These are phyloP conservation scores for Suillus weaverae DNA, from an alignment of 768 basidiomycete genomes.

Conservation along the genomic window DNA sequence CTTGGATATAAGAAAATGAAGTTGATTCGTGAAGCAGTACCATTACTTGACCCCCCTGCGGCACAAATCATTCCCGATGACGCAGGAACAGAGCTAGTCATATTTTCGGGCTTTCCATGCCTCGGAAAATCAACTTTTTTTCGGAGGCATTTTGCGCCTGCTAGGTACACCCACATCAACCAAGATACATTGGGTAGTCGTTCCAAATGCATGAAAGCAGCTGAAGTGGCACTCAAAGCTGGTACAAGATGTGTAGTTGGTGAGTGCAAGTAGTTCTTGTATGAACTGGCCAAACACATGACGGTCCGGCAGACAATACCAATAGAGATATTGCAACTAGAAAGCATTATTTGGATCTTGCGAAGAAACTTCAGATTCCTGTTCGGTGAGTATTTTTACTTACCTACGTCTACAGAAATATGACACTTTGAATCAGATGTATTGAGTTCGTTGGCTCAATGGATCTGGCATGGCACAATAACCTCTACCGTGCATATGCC, in stretches of 20 bases:
- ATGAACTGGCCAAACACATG: conserved; percentile 7
- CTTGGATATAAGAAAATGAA: conserved; percentile 1
- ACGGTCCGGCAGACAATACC: conserved; percentile 72
- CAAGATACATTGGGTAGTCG: conserved; percentile 81
- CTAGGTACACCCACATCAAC: conserved; percentile 80
- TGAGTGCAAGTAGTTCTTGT: conserved; percentile 32
- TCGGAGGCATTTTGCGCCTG: conserved; percentile 60
- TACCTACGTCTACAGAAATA: background rate
- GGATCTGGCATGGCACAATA: conserved; percentile 94
- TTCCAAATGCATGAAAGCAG: conserved; percentile 69
- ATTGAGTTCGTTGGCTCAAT: conserved; percentile 72
- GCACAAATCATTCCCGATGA: conserved; percentile 17
- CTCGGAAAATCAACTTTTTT: conserved; percentile 86
- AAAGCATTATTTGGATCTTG: conserved; percentile 68
- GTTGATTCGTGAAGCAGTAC: conserved; percentile 36
- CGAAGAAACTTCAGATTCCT: conserved; percentile 51
- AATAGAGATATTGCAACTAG: conserved; percentile 75
- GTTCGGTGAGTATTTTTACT: conserved; percentile 47
- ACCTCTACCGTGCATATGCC: conserved; percentile 79
- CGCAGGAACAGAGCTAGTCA: conserved; percentile 45
- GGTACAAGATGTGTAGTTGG: conserved; percentile 79
- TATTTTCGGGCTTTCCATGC: conserved; percentile 63
- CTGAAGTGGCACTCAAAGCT: conserved; percentile 50
- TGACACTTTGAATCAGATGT: conserved; percentile 45
- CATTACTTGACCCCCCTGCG: conserved; percentile 25